These are phyloP conservation scores for Entomortierella parvispora DNA, from an alignment of 192 early-diverging fungal species.

Conservation along the genomic window DNA sequence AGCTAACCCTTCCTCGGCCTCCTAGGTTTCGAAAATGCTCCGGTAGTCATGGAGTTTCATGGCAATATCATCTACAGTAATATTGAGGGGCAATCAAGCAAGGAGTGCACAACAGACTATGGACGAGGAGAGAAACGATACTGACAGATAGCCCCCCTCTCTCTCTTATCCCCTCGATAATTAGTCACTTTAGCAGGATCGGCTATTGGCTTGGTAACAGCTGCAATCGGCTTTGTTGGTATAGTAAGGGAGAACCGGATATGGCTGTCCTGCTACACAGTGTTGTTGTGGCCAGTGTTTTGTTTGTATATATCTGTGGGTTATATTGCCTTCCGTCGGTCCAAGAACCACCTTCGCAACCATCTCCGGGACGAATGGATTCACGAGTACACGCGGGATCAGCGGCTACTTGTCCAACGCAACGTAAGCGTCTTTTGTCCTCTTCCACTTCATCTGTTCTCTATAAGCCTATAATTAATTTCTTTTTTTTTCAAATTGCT, in stretches of 20 bases:
- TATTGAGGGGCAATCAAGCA: not conserved
- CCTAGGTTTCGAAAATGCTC: constrained; percentile 17
- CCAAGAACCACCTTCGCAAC: constrained; percentile 32
- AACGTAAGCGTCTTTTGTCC: constrained; percentile 16
- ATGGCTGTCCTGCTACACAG: constrained; percentile 22
- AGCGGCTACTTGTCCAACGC: constrained; percentile 34
- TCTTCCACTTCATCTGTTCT: not conserved
- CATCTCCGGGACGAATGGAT: constrained; percentile 44
- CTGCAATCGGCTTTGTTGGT: constrained; percentile 25
- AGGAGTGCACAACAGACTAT: not conserved
- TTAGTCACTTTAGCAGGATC: constrained; percentile 33
- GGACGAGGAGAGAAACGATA: too few species aligned
- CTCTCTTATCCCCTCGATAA: not conserved
- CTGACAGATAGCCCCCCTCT: too few species aligned
- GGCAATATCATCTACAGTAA: constrained; percentile 21
- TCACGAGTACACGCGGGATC: constrained; percentile 13
- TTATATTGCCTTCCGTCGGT: constrained; percentile 39
- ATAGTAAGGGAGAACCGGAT: constrained; percentile 30
- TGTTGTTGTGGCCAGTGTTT: constrained; percentile 45
- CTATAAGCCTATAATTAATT: not conserved
- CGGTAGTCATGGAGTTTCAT: constrained; percentile 22
- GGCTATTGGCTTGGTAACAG: constrained; percentile 12
- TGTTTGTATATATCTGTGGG: constrained; percentile 24
- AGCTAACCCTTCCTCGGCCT: not conserved
- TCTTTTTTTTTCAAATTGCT: not conserved